Conservation (phyloP, 306 rosid genomes). For the Alnus glutinosa region DNA sequence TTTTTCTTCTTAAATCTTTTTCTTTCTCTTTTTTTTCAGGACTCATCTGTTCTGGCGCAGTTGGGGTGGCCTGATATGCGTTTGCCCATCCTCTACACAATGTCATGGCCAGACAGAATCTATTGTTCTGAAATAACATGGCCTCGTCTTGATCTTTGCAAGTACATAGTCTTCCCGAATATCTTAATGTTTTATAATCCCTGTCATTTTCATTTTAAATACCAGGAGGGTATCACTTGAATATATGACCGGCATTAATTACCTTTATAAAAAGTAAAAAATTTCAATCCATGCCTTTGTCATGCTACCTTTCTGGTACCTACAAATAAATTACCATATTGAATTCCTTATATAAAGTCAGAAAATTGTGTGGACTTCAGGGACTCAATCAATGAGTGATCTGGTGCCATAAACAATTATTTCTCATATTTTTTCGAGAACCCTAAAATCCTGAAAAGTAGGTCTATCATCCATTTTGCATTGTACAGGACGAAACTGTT, state of each 20-base stretch:
- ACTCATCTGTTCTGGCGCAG: conserved; percentile 94
- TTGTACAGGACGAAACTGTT: no score
- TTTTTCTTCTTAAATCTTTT: conserved; percentile 8
- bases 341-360: not conserved
- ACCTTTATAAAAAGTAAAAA: not conserved
- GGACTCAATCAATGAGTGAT: no score
- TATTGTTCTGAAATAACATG: conserved; percentile 92
- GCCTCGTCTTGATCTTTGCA: conserved; percentile 99
- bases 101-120: conserved; percentile 97
- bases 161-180: conserved; percentile 50
- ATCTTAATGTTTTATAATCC: conserved; percentile 21
- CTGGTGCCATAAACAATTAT: not conserved
- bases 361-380: not conserved
- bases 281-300: not conserved
- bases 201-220: conserved; percentile 8
- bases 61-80: conserved; percentile 99
- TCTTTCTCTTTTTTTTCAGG: conserved; percentile 47
- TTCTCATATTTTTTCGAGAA: not conserved
- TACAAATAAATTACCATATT: not conserved
- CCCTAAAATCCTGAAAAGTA: no score
- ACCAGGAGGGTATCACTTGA: not conserved
- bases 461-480: no score
- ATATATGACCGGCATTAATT: not conserved
- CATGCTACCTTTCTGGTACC: not conserved
- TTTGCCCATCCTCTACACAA: conserved; percentile 91